A percentile compares a stretch with the other conserved stretches of the same genome.
These are phyloP conservation scores for Fusarium circinatum DNA, from an alignment of 2,329 filamentous ascomycete genomes.

Conservation along the genomic window DNA sequence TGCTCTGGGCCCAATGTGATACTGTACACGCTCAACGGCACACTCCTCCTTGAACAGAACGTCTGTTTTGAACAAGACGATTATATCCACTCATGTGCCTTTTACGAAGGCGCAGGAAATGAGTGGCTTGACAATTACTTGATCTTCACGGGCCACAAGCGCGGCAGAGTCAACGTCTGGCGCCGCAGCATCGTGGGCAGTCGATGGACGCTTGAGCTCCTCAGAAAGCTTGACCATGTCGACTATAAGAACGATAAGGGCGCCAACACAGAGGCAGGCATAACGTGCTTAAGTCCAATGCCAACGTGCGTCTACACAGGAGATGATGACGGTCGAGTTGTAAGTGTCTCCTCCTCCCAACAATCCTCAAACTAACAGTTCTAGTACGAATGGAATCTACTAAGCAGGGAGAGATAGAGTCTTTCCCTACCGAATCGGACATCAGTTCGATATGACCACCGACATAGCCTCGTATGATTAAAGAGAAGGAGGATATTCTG, in stretches of 20 bases:
- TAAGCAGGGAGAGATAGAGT: constrained; percentile 66
- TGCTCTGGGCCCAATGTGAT: constrained; percentile 80
- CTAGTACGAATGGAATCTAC: constrained; percentile 72
- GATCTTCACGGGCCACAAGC: constrained; percentile 87
- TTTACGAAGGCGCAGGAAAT: constrained; percentile 90
- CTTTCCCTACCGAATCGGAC: constrained; percentile 39
- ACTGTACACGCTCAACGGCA: constrained; percentile 89
- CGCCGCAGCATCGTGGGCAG: constrained; percentile 65
- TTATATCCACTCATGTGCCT: constrained; percentile 82
- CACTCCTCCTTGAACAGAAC: constrained; percentile 82
- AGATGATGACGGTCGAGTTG: constrained; percentile 91
- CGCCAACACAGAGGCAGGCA: constrained; percentile 71
- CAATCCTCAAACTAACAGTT: constrained; percentile 8
- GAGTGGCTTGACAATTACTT: constrained; percentile 92
- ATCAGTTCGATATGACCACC: constrained; percentile 28
- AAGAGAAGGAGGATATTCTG: constrained; percentile 2
- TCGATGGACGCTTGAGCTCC: constrained; percentile 79
- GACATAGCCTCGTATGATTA: constrained; percentile 25
- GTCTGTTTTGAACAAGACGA: constrained; percentile 79
- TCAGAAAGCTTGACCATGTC: constrained; percentile 84
- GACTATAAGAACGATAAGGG: constrained; percentile 72
- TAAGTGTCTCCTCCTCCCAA: constrained; percentile 51
- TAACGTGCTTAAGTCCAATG: constrained; percentile 88
- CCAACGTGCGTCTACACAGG: constrained; percentile 89
- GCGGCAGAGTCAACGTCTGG: constrained; percentile 86